Base-by-base conservation (phyloP, 352 stramenopile genomes). In the Elongisporangium senticosum region DNA sequence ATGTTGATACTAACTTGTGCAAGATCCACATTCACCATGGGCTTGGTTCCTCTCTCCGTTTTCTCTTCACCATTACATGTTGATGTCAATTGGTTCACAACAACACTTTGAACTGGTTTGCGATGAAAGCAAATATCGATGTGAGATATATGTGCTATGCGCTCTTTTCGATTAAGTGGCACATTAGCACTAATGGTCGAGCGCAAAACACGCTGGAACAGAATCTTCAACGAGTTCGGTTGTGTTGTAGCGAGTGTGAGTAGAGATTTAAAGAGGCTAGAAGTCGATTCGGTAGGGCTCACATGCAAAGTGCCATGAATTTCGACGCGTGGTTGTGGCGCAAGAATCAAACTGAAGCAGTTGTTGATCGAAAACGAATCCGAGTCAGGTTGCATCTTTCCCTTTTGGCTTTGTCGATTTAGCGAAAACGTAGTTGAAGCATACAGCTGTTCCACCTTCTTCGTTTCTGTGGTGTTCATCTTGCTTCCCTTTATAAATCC, bases 291-390 rank as follows among this genome's bases (percentile, higher is more conserved):
- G 3, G 53, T 55, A 19, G 69, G 56, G 5, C 64, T 66, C 11
- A 87, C n/a, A 1, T 47, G 58, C 14, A 84, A 22, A 23, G 52
- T 61, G 2, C 79, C 79, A 19, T 69, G 62, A n/a, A 89, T 58
- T 51, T 79, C 65, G 6, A 84, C 63, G 0, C 64, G 68, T 8
- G 76, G 74, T 26, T 72, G 56, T 4, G 74, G 76, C 0, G 79
- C 76, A 8, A 89, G 37, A 10, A 83, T 61, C 49, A 89, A 49
- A 49, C 65, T 81, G 49, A 89, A 68, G 20, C 71, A 82, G 22
- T 69, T 74, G 11, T 72, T 50, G 20, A 71, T 55, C 7, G 68
- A 60, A 22, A 86, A 84, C 2, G 53, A 14, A 0, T 63, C 49
- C 19, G 50, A 20, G 3, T 62, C 54, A 10, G 22, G 56, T 3